Conservation (phyloP, 2,329 filamentous ascomycete species). For the Fusarium fujikuroi region DNA sequence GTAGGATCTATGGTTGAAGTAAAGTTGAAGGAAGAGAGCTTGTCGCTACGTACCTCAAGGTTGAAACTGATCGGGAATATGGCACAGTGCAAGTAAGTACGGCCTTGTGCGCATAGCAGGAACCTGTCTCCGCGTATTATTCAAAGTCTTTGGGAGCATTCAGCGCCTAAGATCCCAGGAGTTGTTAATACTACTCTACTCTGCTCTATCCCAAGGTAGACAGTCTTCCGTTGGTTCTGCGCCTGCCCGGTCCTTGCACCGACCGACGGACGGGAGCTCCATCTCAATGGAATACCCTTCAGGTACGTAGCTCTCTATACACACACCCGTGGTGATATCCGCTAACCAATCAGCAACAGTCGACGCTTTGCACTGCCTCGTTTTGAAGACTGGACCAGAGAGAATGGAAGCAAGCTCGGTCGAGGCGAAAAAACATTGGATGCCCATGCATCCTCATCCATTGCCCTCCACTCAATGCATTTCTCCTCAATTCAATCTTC, state of each 20-base stretch:
- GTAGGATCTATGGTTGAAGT: not conserved
- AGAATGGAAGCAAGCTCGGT: slow-evolving; percentile 5
- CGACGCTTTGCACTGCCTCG: slow-evolving; percentile 38
- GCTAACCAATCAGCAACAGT: slow-evolving; percentile 24
- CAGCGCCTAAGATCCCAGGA: not conserved
- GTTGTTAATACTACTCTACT: slow-evolving; percentile 7
- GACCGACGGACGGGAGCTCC: not conserved
- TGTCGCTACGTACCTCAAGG: not conserved
- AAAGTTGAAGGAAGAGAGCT: not conserved
- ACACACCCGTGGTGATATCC: slow-evolving; percentile 3
- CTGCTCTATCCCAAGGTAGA: slow-evolving; percentile 12
- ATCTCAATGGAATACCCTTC: not conserved
- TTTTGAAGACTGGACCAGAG: slow-evolving; percentile 9
- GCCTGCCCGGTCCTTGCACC: slow-evolving; percentile 24
- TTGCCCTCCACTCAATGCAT: slow-evolving; percentile 7
- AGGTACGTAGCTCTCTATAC: slow-evolving; percentile 1
- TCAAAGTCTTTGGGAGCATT: not conserved
- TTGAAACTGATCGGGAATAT: not conserved
- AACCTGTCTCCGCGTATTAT: not conserved
- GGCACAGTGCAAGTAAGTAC: slow-evolving; percentile 2
- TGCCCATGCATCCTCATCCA: slow-evolving; percentile 2
- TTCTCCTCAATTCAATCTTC: slow-evolving; percentile 24
- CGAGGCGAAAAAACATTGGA: slow-evolving; percentile 23
- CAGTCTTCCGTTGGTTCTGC: slow-evolving; percentile 22
- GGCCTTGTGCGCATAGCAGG: not conserved